These are phyloP conservation scores for Skeletonema marinoi DNA, from an alignment of 108 stramenopile genomes.

Conservation along the genomic window DNA sequence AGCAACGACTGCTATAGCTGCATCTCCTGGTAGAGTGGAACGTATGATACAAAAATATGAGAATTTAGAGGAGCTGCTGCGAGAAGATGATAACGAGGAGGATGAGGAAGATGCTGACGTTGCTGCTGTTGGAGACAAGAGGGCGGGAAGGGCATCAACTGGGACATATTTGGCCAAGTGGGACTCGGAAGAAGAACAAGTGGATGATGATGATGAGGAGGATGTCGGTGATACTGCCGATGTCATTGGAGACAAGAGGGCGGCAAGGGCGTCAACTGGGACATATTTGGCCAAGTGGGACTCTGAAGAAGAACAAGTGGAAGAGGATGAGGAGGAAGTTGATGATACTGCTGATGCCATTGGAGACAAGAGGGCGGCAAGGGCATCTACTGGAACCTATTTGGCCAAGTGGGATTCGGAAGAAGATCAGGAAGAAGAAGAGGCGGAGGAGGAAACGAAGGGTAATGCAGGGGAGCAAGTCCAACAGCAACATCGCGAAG, in stretches of 20 bases:
- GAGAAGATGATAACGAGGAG: not conserved
- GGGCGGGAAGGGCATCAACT: not conserved
- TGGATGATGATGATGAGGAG: not conserved
- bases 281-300: not conserved
- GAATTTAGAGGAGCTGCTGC: not conserved
- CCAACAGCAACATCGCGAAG: not conserved
- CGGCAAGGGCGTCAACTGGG: not conserved
- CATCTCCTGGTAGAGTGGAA: not conserved
- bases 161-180: not conserved
- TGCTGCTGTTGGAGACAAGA: not conserved
- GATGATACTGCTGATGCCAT: not conserved
- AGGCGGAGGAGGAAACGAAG: not conserved
- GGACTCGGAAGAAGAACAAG: not conserved
- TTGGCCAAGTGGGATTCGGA: not conserved
- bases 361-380: not conserved
- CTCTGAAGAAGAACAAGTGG: not conserved
- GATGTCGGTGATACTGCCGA: not conserved
- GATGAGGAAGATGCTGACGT: not conserved
- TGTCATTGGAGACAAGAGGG: not conserved
- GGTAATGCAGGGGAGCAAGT: not conserved
- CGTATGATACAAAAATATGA: constrained; percentile 1
- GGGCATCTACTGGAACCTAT: not conserved
- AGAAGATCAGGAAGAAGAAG: not conserved
- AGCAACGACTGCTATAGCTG: not conserved
- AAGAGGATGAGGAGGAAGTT: too few relatives aligned